Base-by-base conservation (phyloP, 2,329 filamentous ascomycete genomes). In the Fusarium pseudocircinatum region DNA sequence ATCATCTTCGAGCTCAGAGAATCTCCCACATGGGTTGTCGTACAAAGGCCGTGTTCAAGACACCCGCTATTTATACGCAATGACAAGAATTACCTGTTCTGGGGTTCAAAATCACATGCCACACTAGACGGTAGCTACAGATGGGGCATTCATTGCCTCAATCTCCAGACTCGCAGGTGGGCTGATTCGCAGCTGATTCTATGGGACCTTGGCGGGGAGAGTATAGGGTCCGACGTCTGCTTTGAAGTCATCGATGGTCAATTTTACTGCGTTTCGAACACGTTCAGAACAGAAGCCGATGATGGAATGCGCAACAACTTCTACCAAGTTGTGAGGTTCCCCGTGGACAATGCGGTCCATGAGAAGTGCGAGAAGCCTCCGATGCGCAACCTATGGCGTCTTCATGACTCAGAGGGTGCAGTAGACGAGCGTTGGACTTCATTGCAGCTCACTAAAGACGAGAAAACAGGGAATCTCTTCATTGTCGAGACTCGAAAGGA, bases 401-500 rank as follows among this genome's bases (percentile, higher is more conserved):
- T 92, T 22, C 86, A 92, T 56, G 90, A 94, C 73, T 83, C 83
- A 34, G 92, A 95, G 78, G 93, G 93, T 0, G 88, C 91, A 0
- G 90, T 94, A 22, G 92, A 95, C 73, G 91, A 94, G 74, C 87
- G 91, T 6, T 95, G 93, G 92, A 92, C 89, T 0, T 88, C 90
- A 64, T 82, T 95, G 7, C 87, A 87, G 8, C 82, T 95, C 3
- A 86, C 89, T 34, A 84, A 84, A 39, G 89, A 93, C 66, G 90
- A 93, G 67, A 75, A 76, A 16, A 90, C 87, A 0, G 89, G 89
- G 3, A 80, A 85, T 20, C 81, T 93, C 3, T 84, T 88, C 57
- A 90, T 94, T 24, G 81, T 93, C 2, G 93, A 95, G 79, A 88
- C 87, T 36, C 86, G 93, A 20, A 90, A 90, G 34, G 93, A 95